Percentiles rank a stretch among this genome's conserved stretches.
Evolutionary conservation across 2,329 filamentous ascomycete species (phyloP).

Genomic region (Pseudocercospora musae): DNA sequence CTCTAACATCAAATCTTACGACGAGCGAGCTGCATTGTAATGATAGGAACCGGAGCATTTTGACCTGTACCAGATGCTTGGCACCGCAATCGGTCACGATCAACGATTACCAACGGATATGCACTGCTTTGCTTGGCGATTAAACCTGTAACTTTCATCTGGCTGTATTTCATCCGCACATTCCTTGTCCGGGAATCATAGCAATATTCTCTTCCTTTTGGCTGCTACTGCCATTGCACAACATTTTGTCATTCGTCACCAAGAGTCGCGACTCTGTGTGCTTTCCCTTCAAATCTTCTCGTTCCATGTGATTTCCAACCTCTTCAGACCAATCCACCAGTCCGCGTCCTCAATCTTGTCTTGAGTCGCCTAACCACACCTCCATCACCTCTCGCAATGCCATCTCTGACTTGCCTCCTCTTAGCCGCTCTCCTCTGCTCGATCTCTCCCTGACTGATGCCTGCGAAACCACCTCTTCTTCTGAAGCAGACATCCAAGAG

Average conservation of each 20-base stretch:
- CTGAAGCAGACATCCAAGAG: constrained; percentile 82
- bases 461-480: constrained; percentile 65
- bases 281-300: background rate
- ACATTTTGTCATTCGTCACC: background rate
- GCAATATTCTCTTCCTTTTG: background rate
- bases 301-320: background rate
- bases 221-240: background rate
- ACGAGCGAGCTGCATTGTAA: too few relatives aligned
- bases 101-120: too few relatives aligned
- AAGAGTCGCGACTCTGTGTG: background rate
- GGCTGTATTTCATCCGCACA: background rate
- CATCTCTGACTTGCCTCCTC: constrained; percentile 28
- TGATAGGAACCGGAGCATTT: too few relatives aligned
- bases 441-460: constrained; percentile 76
- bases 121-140: too few relatives aligned
- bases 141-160: background rate
- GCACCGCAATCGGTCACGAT: too few relatives aligned
- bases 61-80: too few relatives aligned
- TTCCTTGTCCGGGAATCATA: background rate
- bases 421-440: constrained; percentile 72
- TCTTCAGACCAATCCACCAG: background rate
- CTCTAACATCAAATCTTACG: too few relatives aligned
- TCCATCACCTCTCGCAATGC: constrained; percentile 4
- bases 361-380: background rate
- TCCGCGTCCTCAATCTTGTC: background rate